phyloP scores from a whole-genome alignment of 2,329 filamentous ascomycete species.

The Rhinocladiella mackenziei region DNA sequence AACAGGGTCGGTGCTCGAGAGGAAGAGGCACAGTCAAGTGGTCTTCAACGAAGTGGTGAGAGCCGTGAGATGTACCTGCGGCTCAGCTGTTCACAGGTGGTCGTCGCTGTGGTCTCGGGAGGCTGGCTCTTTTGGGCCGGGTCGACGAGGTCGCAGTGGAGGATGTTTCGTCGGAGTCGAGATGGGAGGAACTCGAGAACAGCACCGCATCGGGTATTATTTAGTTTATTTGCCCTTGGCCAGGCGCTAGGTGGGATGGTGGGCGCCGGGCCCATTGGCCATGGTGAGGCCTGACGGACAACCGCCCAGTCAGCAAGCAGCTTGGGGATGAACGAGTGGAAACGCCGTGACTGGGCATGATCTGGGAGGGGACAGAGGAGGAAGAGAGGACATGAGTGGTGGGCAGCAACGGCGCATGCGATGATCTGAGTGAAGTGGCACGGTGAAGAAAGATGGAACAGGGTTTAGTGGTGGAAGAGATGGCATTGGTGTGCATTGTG shows the following conservation, averaged over 20 bases:
- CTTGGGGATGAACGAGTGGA: constrained; percentile 6
- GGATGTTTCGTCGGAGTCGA: constrained; percentile 8
- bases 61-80: not conserved
- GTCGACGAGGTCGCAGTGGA: constrained; percentile 15
- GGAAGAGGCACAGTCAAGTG: constrained; percentile 22
- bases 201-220: constrained; percentile 7
- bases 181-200: constrained; percentile 10
- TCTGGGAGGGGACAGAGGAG: constrained; percentile 1
- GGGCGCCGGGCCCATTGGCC: no score
- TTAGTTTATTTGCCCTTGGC: not conserved
- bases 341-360: constrained; percentile 21
- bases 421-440: constrained; percentile 2
- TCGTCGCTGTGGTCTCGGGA: constrained; percentile 3
- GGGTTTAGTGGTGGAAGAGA: not conserved
- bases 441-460: constrained; percentile 2
- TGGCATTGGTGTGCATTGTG: constrained; percentile 4
- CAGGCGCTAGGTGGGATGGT: no score
- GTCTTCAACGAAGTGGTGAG: constrained; percentile 5
- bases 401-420: no score
- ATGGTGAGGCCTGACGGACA: constrained; percentile 15
- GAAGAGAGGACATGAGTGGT: constrained; percentile 6
- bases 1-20: not conserved
- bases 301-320: constrained; percentile 13
- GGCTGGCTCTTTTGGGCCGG: constrained; percentile 10
- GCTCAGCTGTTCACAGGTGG: constrained; percentile 1